phyloP scores from a whole-genome alignment of 1,139 yeast genomes.

The Protomyces lactucae-debilis region DNA sequence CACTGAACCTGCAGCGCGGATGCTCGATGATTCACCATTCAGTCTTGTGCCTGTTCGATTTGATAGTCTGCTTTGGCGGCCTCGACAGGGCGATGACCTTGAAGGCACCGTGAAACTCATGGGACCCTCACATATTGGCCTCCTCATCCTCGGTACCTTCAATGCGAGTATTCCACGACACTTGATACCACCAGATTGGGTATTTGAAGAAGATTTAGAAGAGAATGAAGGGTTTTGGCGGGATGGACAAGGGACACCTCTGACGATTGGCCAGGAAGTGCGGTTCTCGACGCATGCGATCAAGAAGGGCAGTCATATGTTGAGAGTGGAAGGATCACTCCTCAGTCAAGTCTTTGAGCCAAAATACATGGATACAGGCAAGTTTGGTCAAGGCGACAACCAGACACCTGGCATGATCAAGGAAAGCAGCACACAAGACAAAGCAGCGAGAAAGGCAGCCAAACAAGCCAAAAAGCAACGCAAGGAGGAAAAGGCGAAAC shows the following conservation, averaged over 20 bases:
- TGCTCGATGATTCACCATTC: constrained; percentile 80
- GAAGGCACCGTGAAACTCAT: constrained; percentile 90
- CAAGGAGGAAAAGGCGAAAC: background rate
- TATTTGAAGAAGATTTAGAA: constrained; percentile 72
- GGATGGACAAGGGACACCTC: constrained; percentile 9
- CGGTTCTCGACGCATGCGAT: constrained; percentile 12
- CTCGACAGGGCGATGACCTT: constrained; percentile 66
- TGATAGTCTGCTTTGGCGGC: constrained; percentile 85
- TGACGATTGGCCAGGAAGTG: constrained; percentile 4
- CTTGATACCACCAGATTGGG: constrained; percentile 79
- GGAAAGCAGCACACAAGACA: background rate
- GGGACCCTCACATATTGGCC: constrained; percentile 90
- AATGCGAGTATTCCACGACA: constrained; percentile 86
- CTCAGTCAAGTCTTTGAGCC: constrained; percentile 3
- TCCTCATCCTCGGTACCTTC: constrained; percentile 84
- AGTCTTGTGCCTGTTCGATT: constrained; percentile 80
- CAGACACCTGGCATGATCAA: background rate
- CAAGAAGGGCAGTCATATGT: constrained; percentile 24
- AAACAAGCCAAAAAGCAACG: background rate
- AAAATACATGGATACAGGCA: constrained; percentile 2
- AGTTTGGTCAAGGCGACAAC: background rate
- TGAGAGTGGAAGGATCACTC: constrained; percentile 16
- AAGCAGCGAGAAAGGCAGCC: background rate
- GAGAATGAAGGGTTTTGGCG: constrained; percentile 39
- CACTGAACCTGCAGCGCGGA: constrained; percentile 51